A percentile compares a stretch with the other conserved stretches of the same genome.
Conservation (phyloP, 2,329 filamentous ascomycete species). For the Eutypella sp. region DNA sequence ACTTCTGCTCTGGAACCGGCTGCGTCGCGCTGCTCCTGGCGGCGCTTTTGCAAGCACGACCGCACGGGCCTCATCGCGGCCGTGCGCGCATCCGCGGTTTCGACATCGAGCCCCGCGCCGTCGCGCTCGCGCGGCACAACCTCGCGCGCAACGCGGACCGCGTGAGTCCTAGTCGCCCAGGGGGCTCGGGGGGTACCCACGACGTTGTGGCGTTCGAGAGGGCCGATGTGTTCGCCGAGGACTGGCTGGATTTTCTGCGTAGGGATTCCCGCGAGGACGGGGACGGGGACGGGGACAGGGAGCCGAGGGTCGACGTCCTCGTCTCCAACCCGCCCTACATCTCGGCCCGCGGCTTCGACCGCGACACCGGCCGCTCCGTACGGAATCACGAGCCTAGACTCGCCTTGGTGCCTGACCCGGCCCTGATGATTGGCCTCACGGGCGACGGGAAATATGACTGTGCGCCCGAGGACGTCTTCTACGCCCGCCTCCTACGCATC, state of each 20-base stretch:
- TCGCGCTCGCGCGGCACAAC: conserved; percentile 64
- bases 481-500: conserved; percentile 57
- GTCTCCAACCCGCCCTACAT: conserved; percentile 92
- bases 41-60: conserved; percentile 44
- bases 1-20: conserved; percentile 86
- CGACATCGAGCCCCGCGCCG: conserved; percentile 64
- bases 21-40: conserved; percentile 80
- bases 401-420: conserved; percentile 60
- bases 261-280: background rate
- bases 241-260: conserved; percentile 25
- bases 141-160: conserved; percentile 42
- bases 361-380: conserved; percentile 66
- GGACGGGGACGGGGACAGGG: conserved; percentile 1
- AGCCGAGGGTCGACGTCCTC: conserved; percentile 54
- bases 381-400: conserved; percentile 74
- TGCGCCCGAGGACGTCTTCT: conserved; percentile 54
- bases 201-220: conserved; percentile 38
- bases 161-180: conserved; percentile 18
- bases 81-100: conserved; percentile 54
- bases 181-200: conserved; percentile 19
- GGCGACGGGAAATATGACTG: conserved; percentile 3
- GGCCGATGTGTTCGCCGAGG: conserved; percentile 45
- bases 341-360: conserved; percentile 57
- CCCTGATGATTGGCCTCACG: conserved; percentile 7
- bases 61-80: conserved; percentile 23